Percentiles rank a stretch among this genome's conserved stretches.
Evolutionary conservation across 345 rosid species (phyloP).

Genomic region (Lumnitzera racemosa): DNA sequence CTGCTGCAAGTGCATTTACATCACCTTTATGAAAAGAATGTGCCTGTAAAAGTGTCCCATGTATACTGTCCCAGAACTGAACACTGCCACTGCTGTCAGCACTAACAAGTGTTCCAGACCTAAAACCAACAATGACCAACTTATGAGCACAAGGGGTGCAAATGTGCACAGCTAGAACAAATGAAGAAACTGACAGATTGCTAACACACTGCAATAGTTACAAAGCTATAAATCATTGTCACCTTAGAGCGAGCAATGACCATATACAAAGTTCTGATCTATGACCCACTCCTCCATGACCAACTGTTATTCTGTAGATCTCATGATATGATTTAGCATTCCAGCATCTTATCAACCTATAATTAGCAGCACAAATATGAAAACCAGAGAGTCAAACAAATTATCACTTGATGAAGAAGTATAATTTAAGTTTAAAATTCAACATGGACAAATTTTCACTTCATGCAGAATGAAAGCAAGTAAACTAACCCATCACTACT

Average conservation of each 20-base stretch:
- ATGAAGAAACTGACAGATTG: too few relatives aligned
- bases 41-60: constrained; percentile 79
- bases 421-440: background rate
- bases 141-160: too few relatives aligned
- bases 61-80: constrained; percentile 84
- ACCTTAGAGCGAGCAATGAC: constrained; percentile 90
- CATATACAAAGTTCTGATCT: constrained; percentile 70
- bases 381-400: background rate
- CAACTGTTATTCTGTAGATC: constrained; percentile 75
- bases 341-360: constrained; percentile 93
- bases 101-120: constrained; percentile 81
- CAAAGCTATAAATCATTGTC: background rate
- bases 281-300: constrained; percentile 67
- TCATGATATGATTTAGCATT: constrained; percentile 56
- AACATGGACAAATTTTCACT: background rate
- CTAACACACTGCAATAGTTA: too few relatives aligned
- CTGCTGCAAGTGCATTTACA: constrained; percentile 71
- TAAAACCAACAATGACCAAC: constrained; percentile 18
- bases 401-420: background rate
- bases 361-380: constrained; percentile 9
- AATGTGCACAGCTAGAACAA: too few relatives aligned
- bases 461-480: background rate
- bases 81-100: constrained; percentile 90
- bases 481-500: constrained; percentile 85
- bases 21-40: constrained; percentile 86